phyloP scores from a whole-genome alignment of 192 early-diverging fungal genomes.

The Coemansia sp. region DNA sequence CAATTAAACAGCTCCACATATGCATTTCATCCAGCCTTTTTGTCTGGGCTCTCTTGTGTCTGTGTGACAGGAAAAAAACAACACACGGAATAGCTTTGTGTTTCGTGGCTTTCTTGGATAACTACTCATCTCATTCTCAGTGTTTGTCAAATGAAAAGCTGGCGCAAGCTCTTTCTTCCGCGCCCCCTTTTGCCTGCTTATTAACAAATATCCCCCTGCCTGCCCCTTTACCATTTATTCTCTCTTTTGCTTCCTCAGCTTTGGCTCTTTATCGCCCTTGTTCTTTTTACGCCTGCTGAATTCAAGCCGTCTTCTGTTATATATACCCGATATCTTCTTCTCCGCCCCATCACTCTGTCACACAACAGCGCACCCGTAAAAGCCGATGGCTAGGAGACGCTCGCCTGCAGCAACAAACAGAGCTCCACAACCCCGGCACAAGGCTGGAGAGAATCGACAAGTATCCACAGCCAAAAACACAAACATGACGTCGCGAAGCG shows the following conservation, averaged over 20 bases:
- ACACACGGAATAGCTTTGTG: not conserved
- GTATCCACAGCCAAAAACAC: not conserved
- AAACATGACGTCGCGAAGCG: not conserved
- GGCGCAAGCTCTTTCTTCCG: slow-evolving; percentile 5
- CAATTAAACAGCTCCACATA: not conserved
- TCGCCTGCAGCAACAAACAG: slow-evolving; percentile 11
- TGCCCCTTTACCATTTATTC: not conserved
- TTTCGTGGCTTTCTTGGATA: not conserved
- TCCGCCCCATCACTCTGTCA: not conserved
- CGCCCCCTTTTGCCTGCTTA: slow-evolving; percentile 1
- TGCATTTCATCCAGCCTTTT: not conserved
- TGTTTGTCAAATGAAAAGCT: not conserved
- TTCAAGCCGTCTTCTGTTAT: slow-evolving; percentile 2
- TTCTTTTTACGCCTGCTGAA: slow-evolving; percentile 1
- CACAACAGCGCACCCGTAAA: not conserved
- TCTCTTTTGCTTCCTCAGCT: slow-evolving; percentile 3
- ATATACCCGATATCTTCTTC: not conserved
- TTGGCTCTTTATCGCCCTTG: slow-evolving; percentile 13
- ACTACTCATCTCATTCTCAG: not conserved
- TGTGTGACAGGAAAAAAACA: not conserved
- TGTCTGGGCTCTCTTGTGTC: not conserved
- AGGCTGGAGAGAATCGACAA: not conserved
- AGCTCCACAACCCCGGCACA: not conserved
- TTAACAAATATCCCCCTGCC: slow-evolving; percentile 9
- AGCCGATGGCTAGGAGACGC: slow-evolving; percentile 38